These are phyloP conservation scores for Galeopsis tetrahit DNA, from an alignment of 257 asterid species.

Conservation along the genomic window DNA sequence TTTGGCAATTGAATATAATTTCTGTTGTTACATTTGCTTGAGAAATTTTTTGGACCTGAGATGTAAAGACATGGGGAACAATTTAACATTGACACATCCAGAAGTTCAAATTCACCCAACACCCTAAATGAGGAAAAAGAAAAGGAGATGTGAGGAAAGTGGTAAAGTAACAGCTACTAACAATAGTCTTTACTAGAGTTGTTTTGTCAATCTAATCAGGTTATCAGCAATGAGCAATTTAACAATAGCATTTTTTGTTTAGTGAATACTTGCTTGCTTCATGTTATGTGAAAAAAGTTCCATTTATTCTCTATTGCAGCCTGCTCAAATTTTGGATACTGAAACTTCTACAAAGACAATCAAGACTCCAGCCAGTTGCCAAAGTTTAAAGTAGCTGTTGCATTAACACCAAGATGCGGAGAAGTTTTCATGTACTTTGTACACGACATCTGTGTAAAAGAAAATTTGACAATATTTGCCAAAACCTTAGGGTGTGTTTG, in stretches of 20 bases:
- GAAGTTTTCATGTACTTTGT: slow-evolving; percentile 5
- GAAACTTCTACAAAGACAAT: background rate
- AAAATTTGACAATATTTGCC: background rate
- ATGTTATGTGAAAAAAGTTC: background rate
- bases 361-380: background rate
- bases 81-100: slow-evolving; percentile 27
- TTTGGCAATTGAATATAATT: slow-evolving; percentile 92
- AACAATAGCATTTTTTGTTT: background rate
- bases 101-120: slow-evolving; percentile 7
- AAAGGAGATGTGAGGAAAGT: background rate
- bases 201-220: background rate
- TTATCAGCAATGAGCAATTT: background rate
- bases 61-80: slow-evolving; percentile 27
- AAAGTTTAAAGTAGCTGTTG: background rate
- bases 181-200: background rate
- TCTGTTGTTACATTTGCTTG: slow-evolving; percentile 82
- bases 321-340: slow-evolving; percentile 3
- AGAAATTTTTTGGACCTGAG: slow-evolving; percentile 77
- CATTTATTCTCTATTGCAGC: background rate
- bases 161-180: background rate
- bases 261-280: background rate
- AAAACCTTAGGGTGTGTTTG: background rate
- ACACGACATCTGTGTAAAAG: background rate
- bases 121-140: background rate
- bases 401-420: background rate